Percentiles rank a stretch among this genome's conserved stretches.
These are phyloP conservation scores for Novymonas esmeraldas DNA, from an alignment of 208 protist species.

Conservation along the genomic window DNA sequence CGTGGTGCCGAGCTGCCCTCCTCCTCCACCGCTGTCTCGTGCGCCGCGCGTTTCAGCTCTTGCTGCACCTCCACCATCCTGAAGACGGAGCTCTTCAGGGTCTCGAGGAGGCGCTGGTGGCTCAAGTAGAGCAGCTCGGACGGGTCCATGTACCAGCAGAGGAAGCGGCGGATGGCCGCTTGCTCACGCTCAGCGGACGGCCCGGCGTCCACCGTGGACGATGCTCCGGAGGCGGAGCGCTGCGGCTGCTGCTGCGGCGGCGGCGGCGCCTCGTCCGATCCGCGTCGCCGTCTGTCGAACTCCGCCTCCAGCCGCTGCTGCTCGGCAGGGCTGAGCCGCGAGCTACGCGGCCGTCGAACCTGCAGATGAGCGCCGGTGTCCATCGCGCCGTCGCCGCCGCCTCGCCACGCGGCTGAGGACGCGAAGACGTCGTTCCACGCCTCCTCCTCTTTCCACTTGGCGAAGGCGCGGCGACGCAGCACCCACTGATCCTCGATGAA, in stretches of 20 bases:
- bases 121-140: constrained; percentile 75
- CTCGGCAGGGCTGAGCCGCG: constrained; percentile 18
- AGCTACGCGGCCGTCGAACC: background rate
- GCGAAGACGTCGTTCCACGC: constrained; percentile 30
- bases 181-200: constrained; percentile 9
- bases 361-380: too few relatives aligned
- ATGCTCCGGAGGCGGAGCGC: too few relatives aligned
- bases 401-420: background rate
- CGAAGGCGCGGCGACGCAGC: constrained; percentile 36
- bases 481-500: constrained; percentile 70
- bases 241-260: background rate
- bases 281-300: constrained; percentile 10
- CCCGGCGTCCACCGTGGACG: background rate
- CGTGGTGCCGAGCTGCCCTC: background rate
- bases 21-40: constrained; percentile 4
- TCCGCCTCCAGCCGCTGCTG: constrained; percentile 16
- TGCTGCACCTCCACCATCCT: constrained; percentile 63
- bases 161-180: constrained; percentile 28
- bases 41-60: constrained; percentile 48
- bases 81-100: constrained; percentile 66
- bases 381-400: too few relatives aligned
- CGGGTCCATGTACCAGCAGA: constrained; percentile 84
- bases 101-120: constrained; percentile 68
- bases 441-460: constrained; percentile 46
- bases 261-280: too few relatives aligned